Evolutionary conservation across 495 filamentous ascomycete species (phyloP).

Genomic region (Trypethelium eluteriae): DNA sequence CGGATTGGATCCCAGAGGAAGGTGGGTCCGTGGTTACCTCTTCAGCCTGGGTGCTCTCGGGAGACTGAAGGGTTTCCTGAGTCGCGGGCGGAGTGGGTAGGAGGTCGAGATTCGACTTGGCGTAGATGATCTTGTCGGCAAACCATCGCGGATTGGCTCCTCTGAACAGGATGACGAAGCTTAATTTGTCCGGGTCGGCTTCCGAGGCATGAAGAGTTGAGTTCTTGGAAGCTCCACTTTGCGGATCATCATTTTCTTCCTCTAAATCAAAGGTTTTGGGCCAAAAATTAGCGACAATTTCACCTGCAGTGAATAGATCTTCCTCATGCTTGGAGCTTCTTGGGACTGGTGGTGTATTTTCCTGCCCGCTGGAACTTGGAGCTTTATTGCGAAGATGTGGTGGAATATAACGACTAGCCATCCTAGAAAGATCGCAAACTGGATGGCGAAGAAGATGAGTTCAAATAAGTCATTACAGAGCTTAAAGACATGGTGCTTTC

Average conservation of each 20-base stretch:
- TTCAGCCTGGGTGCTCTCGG: background rate
- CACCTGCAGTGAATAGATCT: slow-evolving; percentile 4
- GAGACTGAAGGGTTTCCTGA: background rate
- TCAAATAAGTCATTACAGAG: too few relatives aligned
- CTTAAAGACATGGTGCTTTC: too few relatives aligned
- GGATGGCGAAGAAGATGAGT: background rate
- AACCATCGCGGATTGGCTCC: slow-evolving; percentile 22
- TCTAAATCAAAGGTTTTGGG: background rate
- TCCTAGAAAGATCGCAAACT: background rate
- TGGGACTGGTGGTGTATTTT: background rate
- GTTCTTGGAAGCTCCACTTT: background rate
- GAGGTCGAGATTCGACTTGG: slow-evolving; percentile 20
- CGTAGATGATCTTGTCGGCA: slow-evolving; percentile 19
- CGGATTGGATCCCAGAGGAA: background rate
- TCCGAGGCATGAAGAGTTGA: slow-evolving; percentile 22
- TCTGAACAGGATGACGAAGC: slow-evolving; percentile 19
- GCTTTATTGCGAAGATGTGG: slow-evolving; percentile 16
- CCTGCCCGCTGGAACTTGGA: background rate
- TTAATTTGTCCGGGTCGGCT: slow-evolving; percentile 17
- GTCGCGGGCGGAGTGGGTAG: background rate
- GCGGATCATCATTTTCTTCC: background rate
- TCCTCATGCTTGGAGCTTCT: background rate
- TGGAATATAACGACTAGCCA: slow-evolving; percentile 19
- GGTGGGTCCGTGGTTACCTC: background rate
- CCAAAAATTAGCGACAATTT: slow-evolving; percentile 20